Conservation (phyloP, 2,329 filamentous ascomycete species). For the Fusarium napiforme region DNA sequence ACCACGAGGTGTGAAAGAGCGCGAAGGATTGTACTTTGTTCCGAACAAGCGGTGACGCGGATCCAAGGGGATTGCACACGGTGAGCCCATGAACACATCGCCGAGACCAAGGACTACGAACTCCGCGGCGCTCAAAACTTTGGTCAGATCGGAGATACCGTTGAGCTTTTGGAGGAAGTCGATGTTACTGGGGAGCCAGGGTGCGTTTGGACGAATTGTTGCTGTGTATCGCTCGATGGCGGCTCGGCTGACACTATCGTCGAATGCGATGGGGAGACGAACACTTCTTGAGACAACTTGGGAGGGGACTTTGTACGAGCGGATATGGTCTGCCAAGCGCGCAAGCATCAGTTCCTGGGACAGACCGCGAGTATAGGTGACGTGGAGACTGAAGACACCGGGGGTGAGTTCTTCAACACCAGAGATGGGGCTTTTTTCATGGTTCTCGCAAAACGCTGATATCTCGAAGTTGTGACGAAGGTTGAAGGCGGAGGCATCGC, state of each 20-base stretch:
- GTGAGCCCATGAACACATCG: slow-evolving; percentile 54
- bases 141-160: slow-evolving; percentile 44
- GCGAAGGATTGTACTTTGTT: slow-evolving; percentile 53
- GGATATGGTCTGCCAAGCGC: slow-evolving; percentile 37
- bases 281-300: slow-evolving; percentile 47
- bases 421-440: slow-evolving; percentile 42
- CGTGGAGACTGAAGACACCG: slow-evolving; percentile 50
- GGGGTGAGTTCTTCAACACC: slow-evolving; percentile 48
- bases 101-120: slow-evolving; percentile 54
- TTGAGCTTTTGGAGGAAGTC: slow-evolving; percentile 59
- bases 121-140: slow-evolving; percentile 46
- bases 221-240: slow-evolving; percentile 70
- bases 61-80: slow-evolving; percentile 51
- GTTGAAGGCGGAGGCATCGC: slow-evolving; percentile 44
- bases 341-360: slow-evolving; percentile 34
- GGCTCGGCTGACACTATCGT: slow-evolving; percentile 55
- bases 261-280: slow-evolving; percentile 52
- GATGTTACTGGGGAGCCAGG: slow-evolving; percentile 71
- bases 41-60: slow-evolving; percentile 50
- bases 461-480: slow-evolving; percentile 50
- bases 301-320: slow-evolving; percentile 36
- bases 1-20: slow-evolving; percentile 51
- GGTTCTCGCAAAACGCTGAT: slow-evolving; percentile 48
- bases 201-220: slow-evolving; percentile 69
- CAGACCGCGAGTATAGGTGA: slow-evolving; percentile 43